Percentiles rank a stretch among this genome's conserved stretches.
These are phyloP conservation scores for Blastomyces gilchristii DNA, from an alignment of 2,329 filamentous ascomycete genomes.

Conservation along the genomic window DNA sequence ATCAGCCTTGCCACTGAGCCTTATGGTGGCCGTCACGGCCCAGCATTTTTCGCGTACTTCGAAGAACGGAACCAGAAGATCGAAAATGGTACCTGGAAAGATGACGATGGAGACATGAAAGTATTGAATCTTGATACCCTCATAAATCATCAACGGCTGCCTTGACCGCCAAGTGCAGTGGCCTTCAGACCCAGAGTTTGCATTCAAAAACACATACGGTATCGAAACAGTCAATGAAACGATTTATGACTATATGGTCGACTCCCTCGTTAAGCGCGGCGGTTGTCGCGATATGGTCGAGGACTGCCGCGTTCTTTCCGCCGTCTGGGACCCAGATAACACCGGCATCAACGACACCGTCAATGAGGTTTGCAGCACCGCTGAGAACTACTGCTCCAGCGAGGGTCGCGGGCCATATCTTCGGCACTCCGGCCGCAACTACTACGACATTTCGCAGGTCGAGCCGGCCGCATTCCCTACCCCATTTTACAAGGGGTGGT, in stretches of 20 bases:
- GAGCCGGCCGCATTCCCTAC: constrained; percentile 44
- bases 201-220: constrained; percentile 50
- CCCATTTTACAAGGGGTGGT: constrained; percentile 44
- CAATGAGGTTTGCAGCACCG: constrained; percentile 36
- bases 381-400: constrained; percentile 35
- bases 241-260: constrained; percentile 36
- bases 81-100: constrained; percentile 22
- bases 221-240: constrained; percentile 42
- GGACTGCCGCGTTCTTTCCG: constrained; percentile 40
- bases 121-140: constrained; percentile 40
- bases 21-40: constrained; percentile 38
- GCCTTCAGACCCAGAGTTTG: constrained; percentile 40
- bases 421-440: constrained; percentile 36
- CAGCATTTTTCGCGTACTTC: constrained; percentile 32
- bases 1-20: constrained; percentile 39
- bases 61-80: constrained; percentile 36
- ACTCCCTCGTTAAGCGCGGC: constrained; percentile 35
- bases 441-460: constrained; percentile 49
- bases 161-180: constrained; percentile 26
- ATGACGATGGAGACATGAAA: constrained; percentile 22
- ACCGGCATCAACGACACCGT: constrained; percentile 37
- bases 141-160: constrained; percentile 46
- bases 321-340: constrained; percentile 42
- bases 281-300: constrained; percentile 48
- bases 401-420: constrained; percentile 38